These are phyloP conservation scores for Cladosporium sp. DNA, from an alignment of 2,329 filamentous ascomycete genomes.

Conservation along the genomic window DNA sequence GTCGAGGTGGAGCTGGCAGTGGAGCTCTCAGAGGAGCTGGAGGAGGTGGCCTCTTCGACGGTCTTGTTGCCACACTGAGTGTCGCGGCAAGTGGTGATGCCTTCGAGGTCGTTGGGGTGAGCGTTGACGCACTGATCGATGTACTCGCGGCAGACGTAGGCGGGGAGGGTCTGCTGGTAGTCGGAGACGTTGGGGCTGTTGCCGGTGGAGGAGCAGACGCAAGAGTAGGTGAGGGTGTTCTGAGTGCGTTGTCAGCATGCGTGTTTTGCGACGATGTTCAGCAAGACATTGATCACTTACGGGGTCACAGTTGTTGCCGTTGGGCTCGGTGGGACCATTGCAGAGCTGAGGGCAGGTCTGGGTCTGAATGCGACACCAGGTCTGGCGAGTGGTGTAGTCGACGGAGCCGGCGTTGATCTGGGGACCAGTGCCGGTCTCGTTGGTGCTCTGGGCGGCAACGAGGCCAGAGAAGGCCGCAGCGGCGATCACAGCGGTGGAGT, in stretches of 20 bases:
- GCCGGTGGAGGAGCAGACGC: conserved; percentile 52
- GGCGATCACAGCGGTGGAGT: conserved; percentile 44
- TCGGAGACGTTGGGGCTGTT: conserved; percentile 51
- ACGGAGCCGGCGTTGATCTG: conserved; percentile 42
- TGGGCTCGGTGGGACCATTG: conserved; percentile 38
- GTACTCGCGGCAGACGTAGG: conserved; percentile 55
- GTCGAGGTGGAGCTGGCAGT: conserved; percentile 28
- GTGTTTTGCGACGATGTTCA: not conserved
- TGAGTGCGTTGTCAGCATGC: conserved; percentile 21
- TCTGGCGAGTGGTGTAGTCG: conserved; percentile 31
- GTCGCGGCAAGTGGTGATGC: conserved; percentile 44
- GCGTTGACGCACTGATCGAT: conserved; percentile 39
- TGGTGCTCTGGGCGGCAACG: conserved; percentile 43
- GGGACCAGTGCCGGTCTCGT: conserved; percentile 34
- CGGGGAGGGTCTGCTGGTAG: conserved; percentile 57
- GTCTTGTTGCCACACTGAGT: conserved; percentile 52
- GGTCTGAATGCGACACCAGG: conserved; percentile 57
- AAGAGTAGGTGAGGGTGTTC: conserved; percentile 51
- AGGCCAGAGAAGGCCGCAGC: conserved; percentile 44
- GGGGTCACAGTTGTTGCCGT: conserved; percentile 52
- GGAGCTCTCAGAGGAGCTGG: conserved; percentile 22
- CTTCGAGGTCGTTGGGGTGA: conserved; percentile 35
- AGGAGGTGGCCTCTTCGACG: conserved; percentile 34
- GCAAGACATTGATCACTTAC: conserved; percentile 43
- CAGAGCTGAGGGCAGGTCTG: conserved; percentile 61